Percentiles rank a stretch among this genome's conserved stretches.
Conservation (phyloP, 176 grass and related monocot species). For the Oryza longistaminata region DNA sequence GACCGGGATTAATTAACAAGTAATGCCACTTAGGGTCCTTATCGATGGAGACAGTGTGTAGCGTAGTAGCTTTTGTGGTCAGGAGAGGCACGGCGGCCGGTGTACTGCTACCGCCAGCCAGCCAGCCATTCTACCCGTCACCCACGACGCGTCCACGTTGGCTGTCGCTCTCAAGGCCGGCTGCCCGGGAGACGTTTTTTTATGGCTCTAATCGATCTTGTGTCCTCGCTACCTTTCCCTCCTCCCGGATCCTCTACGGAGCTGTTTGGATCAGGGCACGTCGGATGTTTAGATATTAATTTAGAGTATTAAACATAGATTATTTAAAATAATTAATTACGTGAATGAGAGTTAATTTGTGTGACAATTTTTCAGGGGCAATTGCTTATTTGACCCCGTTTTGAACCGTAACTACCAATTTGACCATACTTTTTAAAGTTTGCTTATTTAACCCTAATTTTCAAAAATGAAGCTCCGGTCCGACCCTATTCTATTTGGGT, state of each 20-base stretch:
- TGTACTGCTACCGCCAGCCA: neutral
- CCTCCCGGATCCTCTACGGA: neutral
- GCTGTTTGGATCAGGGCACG: no score
- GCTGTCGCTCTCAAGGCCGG: constrained; percentile 27
- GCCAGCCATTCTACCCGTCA: neutral
- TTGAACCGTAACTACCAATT: no score
- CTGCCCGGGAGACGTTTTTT: neutral
- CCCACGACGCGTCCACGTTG: neutral
- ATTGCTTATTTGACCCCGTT: no score
- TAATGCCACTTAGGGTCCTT: neutral
- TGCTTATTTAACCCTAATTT: no score
- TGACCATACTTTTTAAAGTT: no score
- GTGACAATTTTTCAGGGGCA: no score
- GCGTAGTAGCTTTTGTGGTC: neutral
- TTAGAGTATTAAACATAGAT: no score
- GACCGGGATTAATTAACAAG: neutral
- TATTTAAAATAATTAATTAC: no score
- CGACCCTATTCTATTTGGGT: no score
- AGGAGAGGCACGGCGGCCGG: constrained; percentile 23
- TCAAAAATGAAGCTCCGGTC: no score
- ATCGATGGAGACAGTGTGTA: neutral
- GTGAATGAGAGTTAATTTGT: no score
- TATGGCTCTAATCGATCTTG: neutral
- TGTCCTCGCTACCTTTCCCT: neutral
- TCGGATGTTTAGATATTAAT: no score